Evolutionary conservation across 192 early-diverging fungal genomes (phyloP).

Genomic region (Cladochytrium replicatum): DNA sequence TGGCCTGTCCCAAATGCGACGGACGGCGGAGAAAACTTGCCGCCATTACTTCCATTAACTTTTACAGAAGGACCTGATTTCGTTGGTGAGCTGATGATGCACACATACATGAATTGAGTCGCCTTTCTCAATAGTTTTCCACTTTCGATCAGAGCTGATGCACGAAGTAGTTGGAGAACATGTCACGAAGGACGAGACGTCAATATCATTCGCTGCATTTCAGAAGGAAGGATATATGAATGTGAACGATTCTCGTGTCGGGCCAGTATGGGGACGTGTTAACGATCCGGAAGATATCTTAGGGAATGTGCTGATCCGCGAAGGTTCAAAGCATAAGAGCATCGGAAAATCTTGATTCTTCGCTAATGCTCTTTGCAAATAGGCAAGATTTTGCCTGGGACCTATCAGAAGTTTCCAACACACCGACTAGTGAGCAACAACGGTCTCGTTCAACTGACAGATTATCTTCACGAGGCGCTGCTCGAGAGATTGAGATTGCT

Average conservation of each 20-base stretch:
- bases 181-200: no score
- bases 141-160: no score
- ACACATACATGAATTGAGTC: no score
- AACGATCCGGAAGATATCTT: conserved; percentile 41
- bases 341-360: not conserved
- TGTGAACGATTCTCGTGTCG: conserved; percentile 27
- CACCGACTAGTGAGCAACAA: conserved; percentile 27
- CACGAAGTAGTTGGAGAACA: no score
- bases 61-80: no score
- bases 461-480: conserved; percentile 24
- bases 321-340: conserved; percentile 14
- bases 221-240: conserved; percentile 37
- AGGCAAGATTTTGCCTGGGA: conserved; percentile 11
- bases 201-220: conserved; percentile 14
- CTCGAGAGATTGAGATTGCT: conserved; percentile 17
- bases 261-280: conserved; percentile 26
- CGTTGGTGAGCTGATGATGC: no score
- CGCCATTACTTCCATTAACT: no score
- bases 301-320: conserved; percentile 20
- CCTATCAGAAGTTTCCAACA: conserved; percentile 25
- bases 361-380: not conserved
- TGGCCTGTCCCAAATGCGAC: no score
- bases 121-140: no score
- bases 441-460: conserved; percentile 28
- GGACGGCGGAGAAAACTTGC: no score